Percentiles rank a stretch among this genome's conserved stretches.
phyloP scores from a whole-genome alignment of 495 filamentous ascomycete genomes.

The Daldinia grandis region DNA sequence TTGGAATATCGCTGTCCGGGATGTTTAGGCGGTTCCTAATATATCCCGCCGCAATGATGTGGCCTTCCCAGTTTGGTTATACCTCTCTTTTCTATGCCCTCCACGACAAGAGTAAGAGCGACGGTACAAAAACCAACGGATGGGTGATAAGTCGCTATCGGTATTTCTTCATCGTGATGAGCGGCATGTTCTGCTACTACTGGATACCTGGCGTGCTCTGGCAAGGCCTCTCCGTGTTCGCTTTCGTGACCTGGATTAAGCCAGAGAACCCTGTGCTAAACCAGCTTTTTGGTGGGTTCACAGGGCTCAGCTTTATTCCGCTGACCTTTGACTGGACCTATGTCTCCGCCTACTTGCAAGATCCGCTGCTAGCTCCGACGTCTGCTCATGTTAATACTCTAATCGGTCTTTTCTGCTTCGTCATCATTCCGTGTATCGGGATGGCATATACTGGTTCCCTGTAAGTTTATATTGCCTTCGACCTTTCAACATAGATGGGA shows the following conservation, averaged over 20 bases:
- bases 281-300: constrained; percentile 68
- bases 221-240: constrained; percentile 59
- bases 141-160: constrained; percentile 67
- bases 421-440: constrained; percentile 60
- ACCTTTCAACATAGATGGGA: constrained; percentile 49
- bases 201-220: constrained; percentile 64
- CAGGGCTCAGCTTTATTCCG: constrained; percentile 67
- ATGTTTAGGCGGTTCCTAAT: constrained; percentile 68
- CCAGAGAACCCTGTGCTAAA: constrained; percentile 67
- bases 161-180: constrained; percentile 66
- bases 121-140: constrained; percentile 60
- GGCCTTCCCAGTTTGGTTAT: constrained; percentile 67
- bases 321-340: constrained; percentile 74
- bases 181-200: constrained; percentile 67
- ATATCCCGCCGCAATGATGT: constrained; percentile 69
- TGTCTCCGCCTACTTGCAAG: constrained; percentile 65
- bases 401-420: constrained; percentile 63
- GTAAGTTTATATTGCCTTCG: constrained; percentile 48
- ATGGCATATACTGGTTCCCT: constrained; percentile 62
- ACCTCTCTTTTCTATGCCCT: constrained; percentile 67
- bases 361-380: constrained; percentile 67
- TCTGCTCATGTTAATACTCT: constrained; percentile 65
- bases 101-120: constrained; percentile 64
- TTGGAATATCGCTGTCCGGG: constrained; percentile 71
- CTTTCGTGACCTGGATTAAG: constrained; percentile 62